A percentile compares a stretch with the other conserved stretches of the same genome.
phyloP scores from a whole-genome alignment of 352 stramenopile genomes.

The Peronospora destructor region DNA sequence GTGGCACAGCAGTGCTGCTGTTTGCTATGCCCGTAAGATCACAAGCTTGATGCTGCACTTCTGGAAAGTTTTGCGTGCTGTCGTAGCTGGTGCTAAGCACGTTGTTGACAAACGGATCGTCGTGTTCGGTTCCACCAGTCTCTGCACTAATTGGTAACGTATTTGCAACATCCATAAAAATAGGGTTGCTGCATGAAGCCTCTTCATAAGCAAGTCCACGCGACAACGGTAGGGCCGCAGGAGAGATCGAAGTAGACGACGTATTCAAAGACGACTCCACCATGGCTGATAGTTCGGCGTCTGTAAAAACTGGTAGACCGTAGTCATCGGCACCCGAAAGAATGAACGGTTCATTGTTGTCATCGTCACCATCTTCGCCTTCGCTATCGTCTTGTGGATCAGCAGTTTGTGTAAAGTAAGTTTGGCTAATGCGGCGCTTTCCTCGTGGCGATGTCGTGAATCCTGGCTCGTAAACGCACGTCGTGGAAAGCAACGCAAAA shows the following conservation, averaged over 20 bases:
- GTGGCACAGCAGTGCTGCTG: conserved; percentile 26
- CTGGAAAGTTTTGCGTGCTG: conserved; percentile 22
- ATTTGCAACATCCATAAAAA: neutral
- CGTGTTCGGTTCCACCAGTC: conserved; percentile 26
- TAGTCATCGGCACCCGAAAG: conserved; percentile 29
- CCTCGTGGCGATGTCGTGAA: conserved; percentile 32
- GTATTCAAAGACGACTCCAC: conserved; percentile 29
- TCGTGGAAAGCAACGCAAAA: conserved; percentile 29
- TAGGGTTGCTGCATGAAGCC: conserved; percentile 5
- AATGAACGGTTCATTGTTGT: conserved; percentile 22
- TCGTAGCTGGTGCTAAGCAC: conserved; percentile 65
- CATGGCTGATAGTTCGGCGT: conserved; percentile 34
- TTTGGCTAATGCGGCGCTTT: conserved; percentile 33
- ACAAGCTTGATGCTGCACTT: conserved; percentile 12
- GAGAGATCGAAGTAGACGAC: conserved; percentile 27
- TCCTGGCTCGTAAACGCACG: conserved; percentile 27
- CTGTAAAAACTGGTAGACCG: conserved; percentile 35
- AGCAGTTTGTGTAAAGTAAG: conserved; percentile 2
- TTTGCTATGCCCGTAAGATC: conserved; percentile 10
- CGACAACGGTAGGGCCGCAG: conserved; percentile 8
- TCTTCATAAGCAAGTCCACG: conserved; percentile 11
- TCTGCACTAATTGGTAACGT: conserved; percentile 8
- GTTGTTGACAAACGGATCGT: conserved; percentile 55
- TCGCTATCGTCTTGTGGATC: conserved; percentile 13
- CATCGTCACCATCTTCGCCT: conserved; percentile 9